Conservation (phyloP, 179 eudicot genomes). For the Vitellaria paradoxa region DNA sequence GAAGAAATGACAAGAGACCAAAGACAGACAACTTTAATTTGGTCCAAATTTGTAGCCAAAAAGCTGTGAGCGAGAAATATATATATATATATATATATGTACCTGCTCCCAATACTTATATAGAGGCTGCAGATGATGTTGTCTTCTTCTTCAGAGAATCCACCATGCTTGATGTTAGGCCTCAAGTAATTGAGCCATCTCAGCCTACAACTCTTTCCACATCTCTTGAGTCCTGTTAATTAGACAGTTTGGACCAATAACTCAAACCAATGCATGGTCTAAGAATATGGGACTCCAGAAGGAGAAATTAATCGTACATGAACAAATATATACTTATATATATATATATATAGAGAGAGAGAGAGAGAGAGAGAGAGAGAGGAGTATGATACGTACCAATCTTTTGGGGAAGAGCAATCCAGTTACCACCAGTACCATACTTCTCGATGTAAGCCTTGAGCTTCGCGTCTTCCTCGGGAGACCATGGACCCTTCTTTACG, state of each 20-base stretch:
- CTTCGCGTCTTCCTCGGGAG: conserved; percentile 66
- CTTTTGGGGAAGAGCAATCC: conserved; percentile 72
- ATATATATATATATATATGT: not conserved
- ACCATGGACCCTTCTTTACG: conserved; percentile 77
- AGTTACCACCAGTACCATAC: conserved; percentile 54
- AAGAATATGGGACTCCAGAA: not conserved
- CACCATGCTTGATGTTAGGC: conserved; percentile 60
- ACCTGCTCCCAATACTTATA: conserved; percentile 65
- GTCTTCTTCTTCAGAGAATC: conserved; percentile 61
- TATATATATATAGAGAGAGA: not conserved
- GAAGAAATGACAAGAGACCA: conserved; percentile 23
- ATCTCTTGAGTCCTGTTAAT: conserved; percentile 45
- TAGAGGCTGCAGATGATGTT: conserved; percentile 56
- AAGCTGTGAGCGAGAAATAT: no score
- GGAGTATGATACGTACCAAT: conserved; percentile 38
- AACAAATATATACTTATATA: not conserved
- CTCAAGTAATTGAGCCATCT: conserved; percentile 66
- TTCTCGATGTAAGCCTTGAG: conserved; percentile 52
- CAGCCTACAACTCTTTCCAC: conserved; percentile 62
- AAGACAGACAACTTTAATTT: conserved; percentile 20
- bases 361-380: not conserved
- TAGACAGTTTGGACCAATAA: not conserved
- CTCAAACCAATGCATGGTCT: not conserved
- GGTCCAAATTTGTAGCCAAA: not conserved
- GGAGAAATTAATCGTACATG: not conserved